phyloP scores from a whole-genome alignment of 1,139 yeast genomes.

The Blastobotrys niveus region DNA sequence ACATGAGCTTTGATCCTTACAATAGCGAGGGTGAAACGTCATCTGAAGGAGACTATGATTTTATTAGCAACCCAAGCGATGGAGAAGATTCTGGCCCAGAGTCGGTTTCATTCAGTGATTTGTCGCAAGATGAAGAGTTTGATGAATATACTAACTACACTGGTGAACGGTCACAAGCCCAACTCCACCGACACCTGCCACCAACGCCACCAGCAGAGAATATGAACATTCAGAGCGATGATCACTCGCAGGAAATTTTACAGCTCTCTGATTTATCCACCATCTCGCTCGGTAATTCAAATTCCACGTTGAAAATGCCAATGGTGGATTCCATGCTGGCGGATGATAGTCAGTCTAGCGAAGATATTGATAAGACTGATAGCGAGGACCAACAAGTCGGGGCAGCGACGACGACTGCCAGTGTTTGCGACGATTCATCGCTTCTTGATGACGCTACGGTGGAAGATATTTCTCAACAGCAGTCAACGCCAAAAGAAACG shows the following conservation, averaged over 20 bases:
- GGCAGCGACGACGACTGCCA: no score
- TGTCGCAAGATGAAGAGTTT: slow-evolving; percentile 9
- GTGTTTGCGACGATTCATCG: no score
- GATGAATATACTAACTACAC: not conserved
- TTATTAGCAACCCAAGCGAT: slow-evolving; percentile 18
- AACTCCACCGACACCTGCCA: not conserved
- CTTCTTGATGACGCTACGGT: no score
- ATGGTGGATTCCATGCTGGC: slow-evolving; percentile 9
- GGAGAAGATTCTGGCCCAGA: slow-evolving; percentile 15
- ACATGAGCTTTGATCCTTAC: no score
- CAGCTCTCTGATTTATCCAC: slow-evolving; percentile 15
- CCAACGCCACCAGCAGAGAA: slow-evolving; percentile 9
- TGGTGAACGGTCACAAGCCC: not conserved
- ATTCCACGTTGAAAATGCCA: slow-evolving; percentile 21
- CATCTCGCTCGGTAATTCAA: slow-evolving; percentile 17
- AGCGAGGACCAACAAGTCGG: no score
- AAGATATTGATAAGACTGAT: no score
- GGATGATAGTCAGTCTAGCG: no score
- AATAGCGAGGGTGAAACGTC: slow-evolving; percentile 2
- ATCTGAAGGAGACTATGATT: slow-evolving; percentile 16
- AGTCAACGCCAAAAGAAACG: not conserved
- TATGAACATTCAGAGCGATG: not conserved
- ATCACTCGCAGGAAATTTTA: slow-evolving; percentile 7
- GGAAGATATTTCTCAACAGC: no score
- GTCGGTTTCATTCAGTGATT: slow-evolving; percentile 9